Percentiles rank a stretch among this genome's conserved stretches.
These are phyloP conservation scores for Saccharomyces kudriavzevii DNA, from an alignment of 805 yeast genomes.

Conservation along the genomic window DNA sequence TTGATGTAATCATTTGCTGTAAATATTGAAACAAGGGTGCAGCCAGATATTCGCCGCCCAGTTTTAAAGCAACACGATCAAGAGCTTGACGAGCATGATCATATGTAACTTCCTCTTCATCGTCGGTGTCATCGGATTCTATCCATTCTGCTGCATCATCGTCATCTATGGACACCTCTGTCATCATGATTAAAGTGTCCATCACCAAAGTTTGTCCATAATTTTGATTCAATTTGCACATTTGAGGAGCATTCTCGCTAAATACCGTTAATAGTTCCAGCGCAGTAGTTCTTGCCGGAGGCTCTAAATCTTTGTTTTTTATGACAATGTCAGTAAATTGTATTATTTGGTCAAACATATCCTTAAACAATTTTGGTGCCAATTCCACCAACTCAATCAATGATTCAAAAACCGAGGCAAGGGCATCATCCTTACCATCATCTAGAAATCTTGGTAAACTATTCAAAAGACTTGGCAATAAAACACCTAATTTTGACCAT, in stretches of 20 bases:
- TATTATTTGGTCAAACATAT: constrained; percentile 82
- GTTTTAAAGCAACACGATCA: constrained; percentile 77
- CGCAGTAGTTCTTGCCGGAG: constrained; percentile 74
- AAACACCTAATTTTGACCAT: constrained; percentile 70
- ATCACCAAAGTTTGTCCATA: constrained; percentile 68
- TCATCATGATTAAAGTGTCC: constrained; percentile 72
- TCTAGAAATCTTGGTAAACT: constrained; percentile 79
- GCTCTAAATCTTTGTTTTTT: constrained; percentile 71
- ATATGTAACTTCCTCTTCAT: constrained; percentile 78
- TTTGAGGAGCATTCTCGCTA: constrained; percentile 86
- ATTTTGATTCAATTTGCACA: constrained; percentile 76
- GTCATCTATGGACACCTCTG: constrained; percentile 84
- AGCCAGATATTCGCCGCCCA: constrained; percentile 78
- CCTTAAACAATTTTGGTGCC: constrained; percentile 90
- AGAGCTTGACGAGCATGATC: constrained; percentile 92
- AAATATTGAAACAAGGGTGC: constrained; percentile 79
- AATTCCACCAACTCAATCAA: constrained; percentile 83
- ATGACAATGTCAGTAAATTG: constrained; percentile 80
- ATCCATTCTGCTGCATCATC: constrained; percentile 88
- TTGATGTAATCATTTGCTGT: constrained; percentile 71
- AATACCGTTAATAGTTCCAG: constrained; percentile 84
- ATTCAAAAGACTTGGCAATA: constrained; percentile 77
- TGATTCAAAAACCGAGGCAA: constrained; percentile 81
- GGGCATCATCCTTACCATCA: constrained; percentile 69
- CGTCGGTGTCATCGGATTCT: constrained; percentile 66